Evolutionary conservation across 2,329 filamentous ascomycete species (phyloP), one percentile per base, ranked within the genome.

Genomic region (Aspergillus brasiliensis): DNA sequence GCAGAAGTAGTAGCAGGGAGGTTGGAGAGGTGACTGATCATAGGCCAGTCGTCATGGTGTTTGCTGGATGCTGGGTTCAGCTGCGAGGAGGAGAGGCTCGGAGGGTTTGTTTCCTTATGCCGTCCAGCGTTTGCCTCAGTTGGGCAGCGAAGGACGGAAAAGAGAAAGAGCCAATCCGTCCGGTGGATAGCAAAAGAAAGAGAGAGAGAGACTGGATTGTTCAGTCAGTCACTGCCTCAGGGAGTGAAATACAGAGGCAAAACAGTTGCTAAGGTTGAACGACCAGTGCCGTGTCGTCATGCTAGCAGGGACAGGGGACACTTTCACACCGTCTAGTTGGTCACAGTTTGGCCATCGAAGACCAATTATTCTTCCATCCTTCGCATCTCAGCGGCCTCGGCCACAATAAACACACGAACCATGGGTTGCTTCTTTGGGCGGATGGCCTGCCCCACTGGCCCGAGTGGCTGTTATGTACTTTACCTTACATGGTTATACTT

Each of bases 401-500:
- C 42, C 37, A 57, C 51, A 60, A 61, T 58, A 58, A 65, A 57
- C 62, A 60, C 38, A 59, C 51, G 61, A 65, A 65, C 62, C 62
- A 63, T 65, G 62, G 62, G 28, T 57, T 44, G 40, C 21, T 44
- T 19, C 40, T 21, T 44, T 44, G 11, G 40, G 40, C 40, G 40
- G 40, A 11, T 34, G 31, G 51, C 38, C 17, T 57, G 59, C 48
- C 54, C 54, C 58, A 60, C 51, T 28, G 51, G 23, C 34, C 38
- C 40, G 6, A 34, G 27, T 49, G 51, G 17, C 1, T 10, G 19
- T 42, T 44, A 15, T 34, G 31, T 34, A 34, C n/a, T 31, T 31
- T 31, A 31, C 28, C 1, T 4, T 31, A 31, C 28, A 31, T 31
- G 28, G 8, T 31, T 10, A 31, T 31, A 31, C 28, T 10, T 31